A percentile compares a stretch with the other conserved stretches of the same genome.
Conservation (phyloP, 2,329 filamentous ascomycete species). For the Scedosporium apiospermum region DNA sequence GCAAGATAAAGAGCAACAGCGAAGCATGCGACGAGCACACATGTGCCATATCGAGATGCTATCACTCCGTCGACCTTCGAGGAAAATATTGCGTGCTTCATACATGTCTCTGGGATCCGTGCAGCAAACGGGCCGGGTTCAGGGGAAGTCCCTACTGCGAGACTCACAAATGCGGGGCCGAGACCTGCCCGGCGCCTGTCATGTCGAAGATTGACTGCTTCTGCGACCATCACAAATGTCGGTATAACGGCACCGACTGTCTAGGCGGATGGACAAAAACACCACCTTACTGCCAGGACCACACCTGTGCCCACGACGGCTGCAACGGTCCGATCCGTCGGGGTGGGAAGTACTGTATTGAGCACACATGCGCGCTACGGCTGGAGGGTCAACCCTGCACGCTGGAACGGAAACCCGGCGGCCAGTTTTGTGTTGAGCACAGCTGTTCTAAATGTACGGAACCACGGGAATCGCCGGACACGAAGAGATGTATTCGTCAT, state of each 20-base stretch:
- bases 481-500: not conserved
- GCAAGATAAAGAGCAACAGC: slow-evolving; percentile 6
- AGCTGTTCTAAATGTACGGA: not conserved
- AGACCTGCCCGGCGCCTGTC: not conserved
- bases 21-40: slow-evolving; percentile 5
- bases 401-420: not conserved
- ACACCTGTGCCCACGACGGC: not conserved
- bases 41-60: not conserved
- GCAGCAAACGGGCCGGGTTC: not conserved
- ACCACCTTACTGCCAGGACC: slow-evolving; percentile 1
- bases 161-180: slow-evolving; percentile 1
- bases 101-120: slow-evolving; percentile 4
- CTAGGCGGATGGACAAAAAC: not conserved
- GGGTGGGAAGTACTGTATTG: not conserved
- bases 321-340: not conserved
- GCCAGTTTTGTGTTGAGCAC: not conserved
- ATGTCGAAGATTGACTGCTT: slow-evolving; percentile 6
- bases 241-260: slow-evolving; percentile 1
- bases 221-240: slow-evolving; percentile 5
- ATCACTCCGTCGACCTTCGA: not conserved
- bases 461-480: not conserved
- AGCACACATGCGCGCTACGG: not conserved
- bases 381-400: not conserved
- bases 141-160: slow-evolving; percentile 3
- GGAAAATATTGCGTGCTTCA: slow-evolving; percentile 1